Evolutionary conservation across 2,329 filamentous ascomycete genomes (phyloP), one percentile per base, ranked within the genome.

Genomic region (Gliomastix tumulicola): DNA sequence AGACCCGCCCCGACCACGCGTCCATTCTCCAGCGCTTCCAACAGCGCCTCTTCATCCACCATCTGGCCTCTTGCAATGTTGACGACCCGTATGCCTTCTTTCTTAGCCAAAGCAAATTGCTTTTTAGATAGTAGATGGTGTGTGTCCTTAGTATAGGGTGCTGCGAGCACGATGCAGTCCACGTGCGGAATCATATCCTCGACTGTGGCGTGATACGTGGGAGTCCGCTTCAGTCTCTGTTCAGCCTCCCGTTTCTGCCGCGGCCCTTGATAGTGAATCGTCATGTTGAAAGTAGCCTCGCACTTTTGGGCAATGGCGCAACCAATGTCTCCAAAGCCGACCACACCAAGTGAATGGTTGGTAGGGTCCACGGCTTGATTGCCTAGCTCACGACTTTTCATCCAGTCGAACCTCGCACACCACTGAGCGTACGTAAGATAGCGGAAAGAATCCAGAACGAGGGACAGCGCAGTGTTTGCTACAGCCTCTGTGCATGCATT

Each of bases 401-500:
- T 59, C 63, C 69, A 8, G 42, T 48, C 65, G 9, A 44, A 42
- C 6, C 56, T 48, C 5, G 55, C 54, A 15, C 49, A 54, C 38
- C 51, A 57, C 49, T 67, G 61, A 4, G 59, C 57, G 13, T 49
- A 47, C 7, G 48, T 57, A 3, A 63, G 59, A 44, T 74, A 66
- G 36, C 68, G 63, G 35, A 74, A 45, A 3, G 62, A 48, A 7
- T 49, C 53, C 12, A 57, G 37, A 0, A 37, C 47, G 5, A 58
- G 38, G 25, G 56, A 54, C 9, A 57, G 44, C 32, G 68, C 66
- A 57, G 68, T 66, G 30, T 69, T 65, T 2, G 66, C 66, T 0
- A 65, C 69, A 1, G 70, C 67, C 39, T 76, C 65, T 1, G 70
- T 64, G 7, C 69, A 69, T 1, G 69, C 71, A 42, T 76, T 62